These are phyloP conservation scores for Datura wrightii DNA, from an alignment of 257 asterid genomes.

Conservation along the genomic window DNA sequence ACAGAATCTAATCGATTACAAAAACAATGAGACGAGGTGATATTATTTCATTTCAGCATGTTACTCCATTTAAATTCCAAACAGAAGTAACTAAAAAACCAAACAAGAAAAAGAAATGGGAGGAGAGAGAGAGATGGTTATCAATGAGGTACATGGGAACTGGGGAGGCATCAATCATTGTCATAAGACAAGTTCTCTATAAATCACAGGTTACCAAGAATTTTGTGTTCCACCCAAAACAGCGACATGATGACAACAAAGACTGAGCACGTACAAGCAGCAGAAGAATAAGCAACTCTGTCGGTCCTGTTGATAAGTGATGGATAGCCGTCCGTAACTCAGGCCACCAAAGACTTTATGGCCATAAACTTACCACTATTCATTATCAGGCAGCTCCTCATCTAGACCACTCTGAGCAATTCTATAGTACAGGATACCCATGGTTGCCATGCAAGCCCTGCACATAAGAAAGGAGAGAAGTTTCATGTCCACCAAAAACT, in stretches of 20 bases:
- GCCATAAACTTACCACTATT: conserved; percentile 46
- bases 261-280: background rate
- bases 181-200: conserved; percentile 26
- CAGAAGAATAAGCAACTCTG: conserved; percentile 25
- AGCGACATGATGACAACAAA: conserved; percentile 21
- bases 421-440: conserved; percentile 91
- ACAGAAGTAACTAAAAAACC: conserved; percentile 6
- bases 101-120: conserved; percentile 13
- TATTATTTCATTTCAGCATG: conserved; percentile 18
- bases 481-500: conserved; percentile 31
- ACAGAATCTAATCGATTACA: background rate
- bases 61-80: background rate
- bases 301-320: conserved; percentile 8
- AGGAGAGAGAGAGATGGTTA: conserved; percentile 7
- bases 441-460: conserved; percentile 99
- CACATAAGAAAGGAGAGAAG: conserved; percentile 24
- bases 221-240: conserved; percentile 25
- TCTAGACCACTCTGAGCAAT: conserved; percentile 71
- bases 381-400: conserved; percentile 61
- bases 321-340: conserved; percentile 19
- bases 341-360: conserved; percentile 9
- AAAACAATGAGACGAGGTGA: background rate
- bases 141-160: conserved; percentile 25
- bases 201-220: conserved; percentile 30
- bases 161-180: background rate